Conservation (phyloP, 169 alveolate genomes). For the Miamiensis avidus region DNA sequence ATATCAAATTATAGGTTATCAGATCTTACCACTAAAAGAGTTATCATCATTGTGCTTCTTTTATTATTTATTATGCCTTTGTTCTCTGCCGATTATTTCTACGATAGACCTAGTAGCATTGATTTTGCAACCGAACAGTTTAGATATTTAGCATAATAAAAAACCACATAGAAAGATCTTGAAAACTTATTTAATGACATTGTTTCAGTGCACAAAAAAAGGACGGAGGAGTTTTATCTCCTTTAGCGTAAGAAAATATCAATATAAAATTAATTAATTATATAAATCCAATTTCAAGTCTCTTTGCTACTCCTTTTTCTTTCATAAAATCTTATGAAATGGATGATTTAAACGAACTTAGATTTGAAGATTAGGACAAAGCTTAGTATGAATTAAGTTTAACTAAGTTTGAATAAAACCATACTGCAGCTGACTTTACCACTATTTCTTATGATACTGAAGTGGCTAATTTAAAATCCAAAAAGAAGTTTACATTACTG, state of each 20-base stretch:
- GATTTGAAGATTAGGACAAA: background rate
- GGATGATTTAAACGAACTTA: background rate
- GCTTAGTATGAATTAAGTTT: background rate
- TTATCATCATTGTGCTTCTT: slow-evolving; percentile 61
- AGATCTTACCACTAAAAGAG: slow-evolving; percentile 69
- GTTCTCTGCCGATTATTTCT: slow-evolving; percentile 57
- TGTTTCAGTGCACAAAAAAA: too few relatives aligned
- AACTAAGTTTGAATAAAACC: background rate
- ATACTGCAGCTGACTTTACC: background rate
- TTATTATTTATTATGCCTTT: slow-evolving; percentile 65
- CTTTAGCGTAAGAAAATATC: background rate
- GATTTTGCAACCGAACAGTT: slow-evolving; percentile 30
- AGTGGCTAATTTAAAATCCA: background rate
- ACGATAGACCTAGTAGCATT: background rate
- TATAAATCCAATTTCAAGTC: too few relatives aligned
- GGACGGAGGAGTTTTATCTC: background rate
- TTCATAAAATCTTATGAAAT: too few relatives aligned
- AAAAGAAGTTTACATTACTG: background rate
- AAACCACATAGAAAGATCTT: background rate
- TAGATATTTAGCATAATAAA: background rate
- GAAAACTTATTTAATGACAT: background rate
- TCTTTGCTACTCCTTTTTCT: background rate
- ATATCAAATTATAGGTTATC: slow-evolving; percentile 54
- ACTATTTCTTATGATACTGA: background rate
- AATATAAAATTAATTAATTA: too few relatives aligned